A percentile compares a stretch with the other conserved stretches of the same genome.
Evolutionary conservation across 2,329 filamentous ascomycete species (phyloP).

Genomic region (Tolypocladium ovalisporum): DNA sequence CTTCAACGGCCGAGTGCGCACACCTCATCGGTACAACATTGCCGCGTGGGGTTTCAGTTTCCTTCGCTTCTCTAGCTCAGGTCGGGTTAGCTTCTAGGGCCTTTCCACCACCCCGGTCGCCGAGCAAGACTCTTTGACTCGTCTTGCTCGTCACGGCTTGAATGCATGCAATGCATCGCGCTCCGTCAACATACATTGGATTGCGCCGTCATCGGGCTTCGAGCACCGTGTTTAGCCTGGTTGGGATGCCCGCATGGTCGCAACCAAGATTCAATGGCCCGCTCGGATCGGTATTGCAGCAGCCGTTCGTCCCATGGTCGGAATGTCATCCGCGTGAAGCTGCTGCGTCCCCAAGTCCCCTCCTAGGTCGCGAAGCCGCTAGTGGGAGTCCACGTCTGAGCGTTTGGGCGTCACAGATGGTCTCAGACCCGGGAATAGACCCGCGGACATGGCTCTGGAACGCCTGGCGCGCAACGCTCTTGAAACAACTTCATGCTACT

Average conservation of each 20-base stretch:
- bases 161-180: neutral
- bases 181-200: neutral
- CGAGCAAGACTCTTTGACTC: neutral
- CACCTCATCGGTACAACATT: neutral
- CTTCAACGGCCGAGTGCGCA: neutral
- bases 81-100: neutral
- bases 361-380: neutral
- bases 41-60: neutral
- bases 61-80: neutral
- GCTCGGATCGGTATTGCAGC: neutral
- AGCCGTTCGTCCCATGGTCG: neutral
- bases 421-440: neutral
- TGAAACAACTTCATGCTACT: neutral
- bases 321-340: neutral
- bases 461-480: neutral
- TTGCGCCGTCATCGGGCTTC: neutral
- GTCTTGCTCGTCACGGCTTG: neutral
- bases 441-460: neutral
- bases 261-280: neutral
- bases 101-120: neutral
- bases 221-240: neutral
- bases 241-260: neutral
- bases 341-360: neutral
- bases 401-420: neutral
- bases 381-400: neutral